These are phyloP conservation scores for Rhododendron ovatum DNA, from an alignment of 148 eudicot species.

Conservation along the genomic window DNA sequence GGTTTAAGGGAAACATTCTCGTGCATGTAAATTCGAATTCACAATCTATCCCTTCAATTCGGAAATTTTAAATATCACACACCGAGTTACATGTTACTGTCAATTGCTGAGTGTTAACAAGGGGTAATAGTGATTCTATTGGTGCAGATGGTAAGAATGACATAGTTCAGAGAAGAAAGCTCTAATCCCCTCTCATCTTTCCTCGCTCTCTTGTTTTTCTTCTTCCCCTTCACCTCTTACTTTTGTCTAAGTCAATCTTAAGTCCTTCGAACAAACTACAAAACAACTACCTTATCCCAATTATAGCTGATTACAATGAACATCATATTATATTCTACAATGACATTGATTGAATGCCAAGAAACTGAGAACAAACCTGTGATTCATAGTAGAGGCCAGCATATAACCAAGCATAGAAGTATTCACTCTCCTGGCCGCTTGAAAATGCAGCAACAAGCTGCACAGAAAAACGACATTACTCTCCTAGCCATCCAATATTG, in stretches of 20 bases:
- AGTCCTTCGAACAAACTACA: background rate
- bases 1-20: background rate
- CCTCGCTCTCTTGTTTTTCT: background rate
- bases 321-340: background rate
- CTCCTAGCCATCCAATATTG: background rate
- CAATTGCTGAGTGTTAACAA: background rate
- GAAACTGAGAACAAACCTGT: conserved; percentile 40
- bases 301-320: background rate
- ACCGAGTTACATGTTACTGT: background rate
- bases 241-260: background rate
- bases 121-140: background rate
- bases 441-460: conserved; percentile 72
- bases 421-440: conserved; percentile 46
- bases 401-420: conserved; percentile 83
- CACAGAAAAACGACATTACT: background rate
- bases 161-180: background rate
- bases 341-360: background rate
- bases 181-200: background rate
- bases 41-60: background rate
- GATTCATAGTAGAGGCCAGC: conserved; percentile 92
- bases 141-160: background rate
- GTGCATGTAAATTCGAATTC: background rate
- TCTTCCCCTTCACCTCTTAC: background rate
- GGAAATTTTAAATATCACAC: background rate
- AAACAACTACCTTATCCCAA: background rate